Conservation (phyloP, 2,329 filamentous ascomycete genomes). For the Hypocrella siamensis region DNA sequence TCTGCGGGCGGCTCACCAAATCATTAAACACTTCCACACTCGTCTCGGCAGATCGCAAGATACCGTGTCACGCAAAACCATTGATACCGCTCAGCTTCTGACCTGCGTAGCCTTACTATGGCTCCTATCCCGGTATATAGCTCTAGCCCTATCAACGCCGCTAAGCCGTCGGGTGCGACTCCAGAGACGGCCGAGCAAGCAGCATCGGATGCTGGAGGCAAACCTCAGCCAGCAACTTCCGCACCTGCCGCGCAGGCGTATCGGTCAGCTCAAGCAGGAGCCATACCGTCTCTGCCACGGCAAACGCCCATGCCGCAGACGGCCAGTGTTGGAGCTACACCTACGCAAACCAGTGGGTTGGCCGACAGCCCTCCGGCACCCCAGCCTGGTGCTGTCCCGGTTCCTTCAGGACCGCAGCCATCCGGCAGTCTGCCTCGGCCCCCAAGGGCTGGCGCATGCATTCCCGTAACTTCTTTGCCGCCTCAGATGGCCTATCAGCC, state of each 20-base stretch:
- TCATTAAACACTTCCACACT: too few relatives aligned
- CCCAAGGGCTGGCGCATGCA: conserved; percentile 31
- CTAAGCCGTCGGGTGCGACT: conserved; percentile 34
- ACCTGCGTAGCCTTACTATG: too few relatives aligned
- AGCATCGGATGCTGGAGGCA: conserved; percentile 1
- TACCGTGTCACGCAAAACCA: too few relatives aligned
- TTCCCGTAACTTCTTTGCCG: conserved; percentile 20
- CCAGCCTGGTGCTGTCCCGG: conserved; percentile 40
- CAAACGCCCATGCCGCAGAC: conserved; percentile 22
- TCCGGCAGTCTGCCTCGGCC: conserved; percentile 27
- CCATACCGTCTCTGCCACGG: conserved; percentile 24
- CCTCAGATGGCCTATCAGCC: conserved; percentile 34
- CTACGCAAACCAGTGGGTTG: conserved; percentile 18
- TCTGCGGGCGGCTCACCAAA: too few relatives aligned
- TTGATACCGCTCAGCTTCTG: too few relatives aligned
- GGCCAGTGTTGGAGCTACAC: conserved; percentile 24
- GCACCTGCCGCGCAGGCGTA: conserved; percentile 11
- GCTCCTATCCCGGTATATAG: conserved; percentile 45
- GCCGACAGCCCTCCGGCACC: conserved; percentile 31
- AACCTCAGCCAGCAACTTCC: conserved; percentile 2
- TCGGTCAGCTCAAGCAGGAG: conserved; percentile 31
- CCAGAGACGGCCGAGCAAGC: conserved; percentile 21
- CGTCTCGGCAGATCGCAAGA: too few relatives aligned
- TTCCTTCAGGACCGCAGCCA: conserved; percentile 14
- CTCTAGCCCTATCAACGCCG: conserved; percentile 40